Conservation (phyloP, 78 protist species). For the Isochrysis galbana region DNA sequence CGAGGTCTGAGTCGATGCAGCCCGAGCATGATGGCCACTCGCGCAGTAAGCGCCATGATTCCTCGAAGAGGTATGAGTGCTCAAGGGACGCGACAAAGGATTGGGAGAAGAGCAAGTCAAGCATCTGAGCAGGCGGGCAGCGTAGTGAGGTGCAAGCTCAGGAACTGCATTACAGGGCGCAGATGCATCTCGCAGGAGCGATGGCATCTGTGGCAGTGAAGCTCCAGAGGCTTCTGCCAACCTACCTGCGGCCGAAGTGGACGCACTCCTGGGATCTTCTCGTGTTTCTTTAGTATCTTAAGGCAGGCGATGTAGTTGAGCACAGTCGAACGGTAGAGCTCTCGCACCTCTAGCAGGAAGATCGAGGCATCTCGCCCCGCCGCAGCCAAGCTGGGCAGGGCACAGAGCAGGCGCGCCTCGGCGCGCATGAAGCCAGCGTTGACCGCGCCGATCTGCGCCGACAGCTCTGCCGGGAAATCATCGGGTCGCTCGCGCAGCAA, state of each 20-base stretch:
- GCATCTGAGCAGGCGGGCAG: background rate
- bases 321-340: background rate
- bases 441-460: background rate
- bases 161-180: background rate
- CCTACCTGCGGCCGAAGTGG: background rate
- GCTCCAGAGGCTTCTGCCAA: background rate
- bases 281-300: background rate
- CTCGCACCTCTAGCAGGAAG: background rate
- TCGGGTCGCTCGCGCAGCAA: background rate
- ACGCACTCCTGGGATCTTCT: background rate
- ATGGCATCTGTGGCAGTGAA: background rate
- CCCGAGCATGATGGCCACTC: background rate
- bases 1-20: background rate
- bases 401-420: background rate
- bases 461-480: background rate
- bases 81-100: background rate
- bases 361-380: background rate
- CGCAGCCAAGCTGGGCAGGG: background rate
- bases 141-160: background rate
- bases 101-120: background rate
- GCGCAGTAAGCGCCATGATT: background rate
- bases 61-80: background rate
- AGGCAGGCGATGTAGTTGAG: background rate
- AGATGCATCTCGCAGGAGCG: background rate
- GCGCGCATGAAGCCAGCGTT: background rate